phyloP scores from a whole-genome alignment of 2,329 filamentous ascomycete genomes.

The Apiospora sp. region DNA sequence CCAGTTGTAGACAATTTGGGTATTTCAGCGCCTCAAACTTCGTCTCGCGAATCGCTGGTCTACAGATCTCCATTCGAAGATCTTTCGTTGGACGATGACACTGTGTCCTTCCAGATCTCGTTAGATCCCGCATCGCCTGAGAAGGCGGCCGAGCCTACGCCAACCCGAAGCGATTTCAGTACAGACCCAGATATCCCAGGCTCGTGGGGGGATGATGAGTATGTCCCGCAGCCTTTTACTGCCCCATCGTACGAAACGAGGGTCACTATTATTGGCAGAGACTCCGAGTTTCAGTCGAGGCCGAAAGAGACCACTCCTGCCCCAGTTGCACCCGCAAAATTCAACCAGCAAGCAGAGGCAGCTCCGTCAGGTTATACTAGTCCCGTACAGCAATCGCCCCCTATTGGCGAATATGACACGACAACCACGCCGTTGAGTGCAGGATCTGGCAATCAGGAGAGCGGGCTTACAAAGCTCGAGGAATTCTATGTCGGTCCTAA shows the following conservation, averaged over 20 bases:
- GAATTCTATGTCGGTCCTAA: conserved; percentile 42
- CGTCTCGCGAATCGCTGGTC: conserved; percentile 43
- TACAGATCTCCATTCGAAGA: conserved; percentile 62
- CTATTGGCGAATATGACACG: conserved; percentile 11
- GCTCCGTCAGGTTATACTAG: background rate
- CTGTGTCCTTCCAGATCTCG: conserved; percentile 50
- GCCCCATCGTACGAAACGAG: conserved; percentile 53
- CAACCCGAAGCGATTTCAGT: conserved; percentile 37
- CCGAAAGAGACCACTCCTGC: background rate
- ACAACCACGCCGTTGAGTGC: conserved; percentile 28
- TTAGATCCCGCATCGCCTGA: conserved; percentile 44
- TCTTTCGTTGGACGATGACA: conserved; percentile 47
- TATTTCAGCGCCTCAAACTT: conserved; percentile 35
- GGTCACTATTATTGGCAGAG: conserved; percentile 58
- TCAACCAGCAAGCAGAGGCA: background rate
- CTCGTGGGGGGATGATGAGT: conserved; percentile 46
- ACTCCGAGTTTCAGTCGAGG: conserved; percentile 46
- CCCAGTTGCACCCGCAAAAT: background rate
- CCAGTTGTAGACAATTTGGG: conserved; percentile 16
- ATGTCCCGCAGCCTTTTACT: conserved; percentile 50
- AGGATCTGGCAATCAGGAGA: conserved; percentile 36
- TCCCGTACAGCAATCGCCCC: background rate
- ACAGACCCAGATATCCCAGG: conserved; percentile 41
- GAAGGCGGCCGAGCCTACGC: conserved; percentile 37
- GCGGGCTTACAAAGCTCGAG: conserved; percentile 40